Percentiles rank a stretch among this genome's conserved stretches.
Evolutionary conservation across 2,329 filamentous ascomycete species (phyloP).

Genomic region (Torrubiellomyces zombiae): DNA sequence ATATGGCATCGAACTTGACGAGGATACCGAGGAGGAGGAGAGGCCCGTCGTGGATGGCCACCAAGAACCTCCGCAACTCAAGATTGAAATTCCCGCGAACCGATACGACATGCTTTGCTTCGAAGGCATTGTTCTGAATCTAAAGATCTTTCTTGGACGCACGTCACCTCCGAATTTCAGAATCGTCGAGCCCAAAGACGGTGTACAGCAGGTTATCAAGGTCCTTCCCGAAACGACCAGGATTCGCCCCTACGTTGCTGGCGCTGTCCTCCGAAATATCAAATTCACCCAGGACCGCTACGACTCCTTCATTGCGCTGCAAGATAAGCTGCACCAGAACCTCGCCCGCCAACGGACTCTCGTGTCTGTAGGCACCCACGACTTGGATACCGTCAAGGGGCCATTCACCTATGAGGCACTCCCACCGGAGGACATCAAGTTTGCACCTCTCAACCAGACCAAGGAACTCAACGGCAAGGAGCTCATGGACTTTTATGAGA

Average conservation of each 20-base stretch:
- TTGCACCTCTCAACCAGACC: constrained; percentile 78
- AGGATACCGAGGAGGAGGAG: constrained; percentile 70
- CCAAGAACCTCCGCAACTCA: constrained; percentile 80
- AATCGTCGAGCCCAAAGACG: constrained; percentile 53
- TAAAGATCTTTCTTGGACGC: constrained; percentile 83
- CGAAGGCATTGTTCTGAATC: constrained; percentile 87
- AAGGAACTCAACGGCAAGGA: constrained; percentile 76
- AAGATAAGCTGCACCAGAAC: constrained; percentile 97
- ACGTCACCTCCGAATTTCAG: constrained; percentile 63
- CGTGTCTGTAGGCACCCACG: constrained; percentile 94
- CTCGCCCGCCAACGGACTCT: constrained; percentile 82
- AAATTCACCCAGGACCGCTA: constrained; percentile 84
- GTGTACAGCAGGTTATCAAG: constrained; percentile 63
- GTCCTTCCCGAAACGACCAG: constrained; percentile 59
- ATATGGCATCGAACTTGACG: constrained; percentile 94
- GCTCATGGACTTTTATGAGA: constrained; percentile 90
- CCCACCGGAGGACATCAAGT: constrained; percentile 80
- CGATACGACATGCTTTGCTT: constrained; percentile 92
- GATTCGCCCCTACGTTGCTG: constrained; percentile 77
- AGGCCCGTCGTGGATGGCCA: constrained; percentile 59
- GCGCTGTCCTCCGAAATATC: constrained; percentile 76
- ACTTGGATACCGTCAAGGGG: constrained; percentile 81
- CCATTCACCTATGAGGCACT: constrained; percentile 95
- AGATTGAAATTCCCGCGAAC: constrained; percentile 96
- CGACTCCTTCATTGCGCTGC: constrained; percentile 91